These are phyloP conservation scores for Pleochaeta shiraiana DNA, from an alignment of 2,329 filamentous ascomycete genomes.

Conservation along the genomic window DNA sequence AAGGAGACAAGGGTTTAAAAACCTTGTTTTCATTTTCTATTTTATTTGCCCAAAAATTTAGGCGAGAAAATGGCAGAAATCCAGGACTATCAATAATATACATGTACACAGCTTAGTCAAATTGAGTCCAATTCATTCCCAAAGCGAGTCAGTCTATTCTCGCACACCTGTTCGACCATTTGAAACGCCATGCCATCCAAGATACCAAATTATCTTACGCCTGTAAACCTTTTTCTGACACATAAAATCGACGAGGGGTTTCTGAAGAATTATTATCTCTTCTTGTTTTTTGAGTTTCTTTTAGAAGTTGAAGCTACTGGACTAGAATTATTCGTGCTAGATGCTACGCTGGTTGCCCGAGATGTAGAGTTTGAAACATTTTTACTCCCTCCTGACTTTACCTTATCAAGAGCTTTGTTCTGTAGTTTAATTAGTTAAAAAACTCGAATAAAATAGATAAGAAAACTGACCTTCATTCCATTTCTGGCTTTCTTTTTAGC, in stretches of 20 bases:
- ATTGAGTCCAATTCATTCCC: no score
- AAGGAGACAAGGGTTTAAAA: no score
- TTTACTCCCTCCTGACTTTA: constrained; percentile 48
- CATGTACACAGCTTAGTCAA: no score
- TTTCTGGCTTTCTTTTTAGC: constrained; percentile 91
- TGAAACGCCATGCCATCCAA: not conserved
- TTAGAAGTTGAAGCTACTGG: constrained; percentile 20
- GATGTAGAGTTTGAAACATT: constrained; percentile 52
- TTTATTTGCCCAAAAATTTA: no score
- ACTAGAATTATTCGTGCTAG: constrained; percentile 49
- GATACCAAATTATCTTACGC: not conserved
- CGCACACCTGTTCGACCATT: no score
- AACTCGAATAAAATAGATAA: constrained; percentile 6
- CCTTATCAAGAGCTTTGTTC: constrained; percentile 84
- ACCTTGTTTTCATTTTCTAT: no score
- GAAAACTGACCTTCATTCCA: constrained; percentile 40
- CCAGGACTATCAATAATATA: no score
- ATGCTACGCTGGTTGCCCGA: constrained; percentile 50
- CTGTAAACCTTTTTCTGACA: not conserved
- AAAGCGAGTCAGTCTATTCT: no score
- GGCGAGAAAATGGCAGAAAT: no score
- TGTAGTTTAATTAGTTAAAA: constrained; percentile 21
- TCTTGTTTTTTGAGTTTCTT: constrained; percentile 29
- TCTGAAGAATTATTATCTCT: constrained; percentile 23
- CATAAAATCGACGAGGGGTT: no score